Evolutionary conservation across 2,329 filamentous ascomycete genomes (phyloP), one percentile per base, ranked within the genome.

Genomic region (Penicillium sp.): DNA sequence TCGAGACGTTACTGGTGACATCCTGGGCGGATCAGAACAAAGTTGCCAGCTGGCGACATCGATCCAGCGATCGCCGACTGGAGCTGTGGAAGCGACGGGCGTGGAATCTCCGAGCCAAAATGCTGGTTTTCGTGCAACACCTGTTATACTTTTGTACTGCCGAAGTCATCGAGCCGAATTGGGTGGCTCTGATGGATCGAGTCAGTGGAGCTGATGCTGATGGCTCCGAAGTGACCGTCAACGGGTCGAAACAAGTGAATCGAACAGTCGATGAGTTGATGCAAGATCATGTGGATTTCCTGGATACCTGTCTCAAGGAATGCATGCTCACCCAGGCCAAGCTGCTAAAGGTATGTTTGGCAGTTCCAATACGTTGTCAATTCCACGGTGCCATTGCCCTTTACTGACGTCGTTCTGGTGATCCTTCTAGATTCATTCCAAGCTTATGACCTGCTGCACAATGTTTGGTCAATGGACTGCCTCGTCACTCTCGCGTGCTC

Each of bases 291-390:
- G 90, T 98, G 51, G 93, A 97, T 70, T 98, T 98, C 67, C 74
- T 98, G 41, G 93, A 96, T 61, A 97, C 93, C 4, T 98, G 93
- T 67, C 76, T 98, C 61, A 98, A 97, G 72, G 93, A 97, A 72
- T 97, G 93, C 74, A 97, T 97, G 90, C 78, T 98, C 55, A 98
- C 93, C 18, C 96, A 98, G 68, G 89, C 88, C 65, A 96, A 95
- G 73, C 78, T 98, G 5, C 73, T 98, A 5, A 85, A 89, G 71
- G 91, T 95, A 78, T 56, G 76, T 69, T 9, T 6, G 12, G 4
- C 4, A 4, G 25, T 34, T 5, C 9, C 7, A 0, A 47, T 28
- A 32, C 29, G 8, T 11, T 11, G 29, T 8, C 3, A 11, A 32
- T 32, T 32, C 29, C 29, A 32, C 18, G 18, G 18, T 18, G 29